Evolutionary conservation across 2,329 filamentous ascomycete species (phyloP).

Genomic region (Dactylellina haptotyla): DNA sequence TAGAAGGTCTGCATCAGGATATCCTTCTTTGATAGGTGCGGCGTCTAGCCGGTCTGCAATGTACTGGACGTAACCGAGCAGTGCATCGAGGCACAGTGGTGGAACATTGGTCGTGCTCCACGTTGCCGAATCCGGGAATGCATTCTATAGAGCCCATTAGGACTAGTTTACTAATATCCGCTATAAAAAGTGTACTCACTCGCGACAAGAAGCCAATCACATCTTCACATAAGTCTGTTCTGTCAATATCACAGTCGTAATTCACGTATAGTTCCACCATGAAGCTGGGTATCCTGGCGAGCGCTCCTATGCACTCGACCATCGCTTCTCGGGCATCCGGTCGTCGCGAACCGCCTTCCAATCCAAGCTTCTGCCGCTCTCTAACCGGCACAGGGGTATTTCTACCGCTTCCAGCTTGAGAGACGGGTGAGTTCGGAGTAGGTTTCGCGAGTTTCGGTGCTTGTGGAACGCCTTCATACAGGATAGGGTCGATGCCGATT

Average conservation of each 20-base stretch:
- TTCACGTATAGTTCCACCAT: constrained; percentile 97
- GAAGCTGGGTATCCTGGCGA: constrained; percentile 91
- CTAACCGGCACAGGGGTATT: constrained; percentile 90
- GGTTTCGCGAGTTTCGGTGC: constrained; percentile 84
- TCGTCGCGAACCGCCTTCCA: constrained; percentile 90
- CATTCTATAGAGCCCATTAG: constrained; percentile 67
- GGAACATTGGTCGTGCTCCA: constrained; percentile 99
- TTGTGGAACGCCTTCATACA: constrained; percentile 94
- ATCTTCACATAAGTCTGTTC: constrained; percentile 91
- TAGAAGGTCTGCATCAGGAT: constrained; percentile 73
- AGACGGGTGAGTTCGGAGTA: constrained; percentile 65
- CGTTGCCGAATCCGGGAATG: constrained; percentile 93
- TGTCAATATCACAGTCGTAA: constrained; percentile 94
- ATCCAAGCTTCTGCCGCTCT: constrained; percentile 88
- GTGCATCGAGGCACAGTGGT: constrained; percentile 88
- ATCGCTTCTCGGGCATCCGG: constrained; percentile 97
- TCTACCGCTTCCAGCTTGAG: constrained; percentile 77
- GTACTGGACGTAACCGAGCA: constrained; percentile 90
- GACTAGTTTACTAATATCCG: background rate
- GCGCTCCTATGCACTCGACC: constrained; percentile 93
- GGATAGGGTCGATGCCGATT: constrained; percentile 84
- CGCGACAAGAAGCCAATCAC: constrained; percentile 91
- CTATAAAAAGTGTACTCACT: constrained; percentile 30
- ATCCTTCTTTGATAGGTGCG: constrained; percentile 71
- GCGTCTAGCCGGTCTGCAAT: constrained; percentile 86